phyloP scores from a whole-genome alignment of 345 rosid genomes.

The Rhodamnia rubescens region DNA sequence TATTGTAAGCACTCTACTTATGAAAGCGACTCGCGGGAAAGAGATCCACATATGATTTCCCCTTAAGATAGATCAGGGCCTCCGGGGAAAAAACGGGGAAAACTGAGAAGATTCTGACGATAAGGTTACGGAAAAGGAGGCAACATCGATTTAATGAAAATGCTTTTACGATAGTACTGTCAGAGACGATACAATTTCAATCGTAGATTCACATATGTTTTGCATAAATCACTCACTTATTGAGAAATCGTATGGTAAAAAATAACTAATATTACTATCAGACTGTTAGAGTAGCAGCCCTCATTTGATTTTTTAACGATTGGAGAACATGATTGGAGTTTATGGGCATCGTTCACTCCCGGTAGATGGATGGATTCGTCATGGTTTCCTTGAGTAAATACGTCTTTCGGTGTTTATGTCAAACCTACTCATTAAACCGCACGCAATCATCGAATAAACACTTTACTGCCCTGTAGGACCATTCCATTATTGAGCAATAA shows the following conservation, averaged over 20 bases:
- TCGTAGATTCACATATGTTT: too few species aligned
- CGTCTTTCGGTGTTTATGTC: not conserved
- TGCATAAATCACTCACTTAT: too few species aligned
- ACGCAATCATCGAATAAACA: not conserved
- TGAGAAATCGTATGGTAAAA: too few species aligned
- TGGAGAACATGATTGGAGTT: not conserved
- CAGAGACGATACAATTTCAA: too few species aligned
- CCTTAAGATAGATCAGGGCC: not conserved
- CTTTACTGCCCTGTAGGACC: not conserved
- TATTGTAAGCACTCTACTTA: not conserved
- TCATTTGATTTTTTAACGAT: not conserved
- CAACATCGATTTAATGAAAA: not conserved
- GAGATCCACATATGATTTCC: not conserved
- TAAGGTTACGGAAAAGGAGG: not conserved
- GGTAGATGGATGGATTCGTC: not conserved
- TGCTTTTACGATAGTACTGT: too few species aligned
- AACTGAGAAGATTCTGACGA: not conserved
- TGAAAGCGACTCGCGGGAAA: not conserved
- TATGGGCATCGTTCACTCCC: not conserved
- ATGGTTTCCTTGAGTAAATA: not conserved
- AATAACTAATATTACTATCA: too few species aligned
- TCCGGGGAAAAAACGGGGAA: not conserved
- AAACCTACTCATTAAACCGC: not conserved
- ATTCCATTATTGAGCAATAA: not conserved
- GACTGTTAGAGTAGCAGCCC: too few species aligned